These are phyloP conservation scores for Aristolochia fimbriata DNA, from an alignment of 164 flowering plant species.

Conservation along the genomic window DNA sequence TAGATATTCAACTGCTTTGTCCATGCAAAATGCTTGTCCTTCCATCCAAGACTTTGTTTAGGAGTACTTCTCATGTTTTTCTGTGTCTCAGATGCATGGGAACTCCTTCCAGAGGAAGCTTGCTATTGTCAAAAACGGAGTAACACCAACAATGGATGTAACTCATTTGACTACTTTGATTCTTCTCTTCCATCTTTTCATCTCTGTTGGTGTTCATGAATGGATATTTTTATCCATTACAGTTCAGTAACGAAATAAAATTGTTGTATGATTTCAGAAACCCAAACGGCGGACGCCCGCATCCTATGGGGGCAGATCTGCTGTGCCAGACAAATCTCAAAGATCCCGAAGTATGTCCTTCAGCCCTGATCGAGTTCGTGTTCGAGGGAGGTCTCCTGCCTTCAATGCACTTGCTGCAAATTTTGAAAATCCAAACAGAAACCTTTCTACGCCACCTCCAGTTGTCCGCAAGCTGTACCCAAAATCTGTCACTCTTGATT, in stretches of 20 bases:
- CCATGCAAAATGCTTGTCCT: too few species aligned
- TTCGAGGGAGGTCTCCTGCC: constrained; percentile 96
- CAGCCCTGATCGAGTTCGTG: constrained; percentile 97
- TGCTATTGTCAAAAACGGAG: constrained; percentile 66
- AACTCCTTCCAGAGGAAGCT: constrained; percentile 91
- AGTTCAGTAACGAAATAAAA: neutral
- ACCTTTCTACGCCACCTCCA: constrained; percentile 96
- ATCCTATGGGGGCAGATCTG: constrained; percentile 72
- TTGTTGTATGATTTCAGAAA: constrained; percentile 37
- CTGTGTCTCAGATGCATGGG: constrained; percentile 76
- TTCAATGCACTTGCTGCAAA: constrained; percentile 89
- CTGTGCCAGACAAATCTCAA: constrained; percentile 85
- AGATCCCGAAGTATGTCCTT: constrained; percentile 96
- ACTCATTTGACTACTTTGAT: constrained; percentile 12
- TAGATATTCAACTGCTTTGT: neutral
- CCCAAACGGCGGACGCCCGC: constrained; percentile 70
- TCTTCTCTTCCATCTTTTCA: neutral
- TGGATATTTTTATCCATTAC: too few species aligned
- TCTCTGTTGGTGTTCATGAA: neutral
- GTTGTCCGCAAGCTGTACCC: constrained; percentile 80
- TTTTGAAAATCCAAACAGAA: constrained; percentile 79
- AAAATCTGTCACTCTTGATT: constrained; percentile 70
- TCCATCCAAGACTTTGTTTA: too few species aligned
- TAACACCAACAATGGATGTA: constrained; percentile 58
- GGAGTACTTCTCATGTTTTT: neutral